These are phyloP conservation scores for Fusarium sulawesiense DNA, from an alignment of 2,329 filamentous ascomycete genomes.

Conservation along the genomic window DNA sequence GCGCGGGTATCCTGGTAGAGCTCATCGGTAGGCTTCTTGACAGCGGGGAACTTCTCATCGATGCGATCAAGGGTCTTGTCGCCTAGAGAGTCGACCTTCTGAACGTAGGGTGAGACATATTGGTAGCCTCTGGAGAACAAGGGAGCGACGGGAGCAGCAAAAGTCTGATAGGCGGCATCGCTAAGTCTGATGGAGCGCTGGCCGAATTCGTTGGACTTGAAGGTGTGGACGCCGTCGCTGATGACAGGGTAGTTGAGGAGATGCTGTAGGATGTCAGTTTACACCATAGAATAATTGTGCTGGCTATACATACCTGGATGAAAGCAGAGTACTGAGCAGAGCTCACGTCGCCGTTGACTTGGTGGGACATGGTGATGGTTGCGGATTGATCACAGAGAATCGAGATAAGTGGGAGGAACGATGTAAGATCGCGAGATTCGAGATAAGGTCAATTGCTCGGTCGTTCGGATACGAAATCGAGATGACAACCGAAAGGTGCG, in stretches of 20 bases:
- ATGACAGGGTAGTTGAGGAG: conserved; percentile 86
- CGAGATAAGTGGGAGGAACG: too few relatives aligned
- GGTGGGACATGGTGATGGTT: conserved; percentile 53
- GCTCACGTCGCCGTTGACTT: conserved; percentile 64
- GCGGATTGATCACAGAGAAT: conserved; percentile 1
- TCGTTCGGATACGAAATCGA: conserved; percentile 10
- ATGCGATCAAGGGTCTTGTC: conserved; percentile 76
- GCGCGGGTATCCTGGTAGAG: conserved; percentile 73
- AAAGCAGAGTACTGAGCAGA: conserved; percentile 61
- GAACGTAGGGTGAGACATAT: conserved; percentile 86
- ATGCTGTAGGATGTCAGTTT: conserved; percentile 66
- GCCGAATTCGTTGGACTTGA: conserved; percentile 85
- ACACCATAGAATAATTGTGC: background rate
- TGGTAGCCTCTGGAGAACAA: conserved; percentile 78
- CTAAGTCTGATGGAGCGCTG: conserved; percentile 83
- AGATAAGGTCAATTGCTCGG: conserved; percentile 22
- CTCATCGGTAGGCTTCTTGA: conserved; percentile 81
- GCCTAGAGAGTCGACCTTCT: conserved; percentile 81
- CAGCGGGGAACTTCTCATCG: conserved; percentile 76
- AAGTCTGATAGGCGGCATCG: conserved; percentile 78
- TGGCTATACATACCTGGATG: conserved; percentile 51
- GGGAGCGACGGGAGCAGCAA: conserved; percentile 82
- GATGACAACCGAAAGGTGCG: conserved; percentile 24
- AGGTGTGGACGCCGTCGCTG: conserved; percentile 78
- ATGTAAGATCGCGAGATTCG: conserved; percentile 9